These are phyloP conservation scores for Fraxinus platypoda DNA, from an alignment of 305 asterid species.

Conservation along the genomic window DNA sequence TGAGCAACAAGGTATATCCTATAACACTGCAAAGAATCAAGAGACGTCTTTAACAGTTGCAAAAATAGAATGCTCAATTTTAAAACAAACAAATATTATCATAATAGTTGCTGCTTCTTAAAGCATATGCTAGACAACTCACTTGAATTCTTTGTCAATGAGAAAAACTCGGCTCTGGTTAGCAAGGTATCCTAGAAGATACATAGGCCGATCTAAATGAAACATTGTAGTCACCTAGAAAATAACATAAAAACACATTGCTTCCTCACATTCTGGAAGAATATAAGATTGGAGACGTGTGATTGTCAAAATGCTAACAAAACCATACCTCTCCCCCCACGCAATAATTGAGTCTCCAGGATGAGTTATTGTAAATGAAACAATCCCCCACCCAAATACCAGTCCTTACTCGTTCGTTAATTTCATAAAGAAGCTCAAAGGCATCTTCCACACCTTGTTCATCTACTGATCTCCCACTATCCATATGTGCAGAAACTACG, in stretches of 20 bases:
- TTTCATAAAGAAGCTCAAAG: constrained; percentile 60
- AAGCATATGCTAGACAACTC: constrained; percentile 35
- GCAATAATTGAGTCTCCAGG: constrained; percentile 65
- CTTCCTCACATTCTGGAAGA: constrained; percentile 21
- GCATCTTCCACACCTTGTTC: constrained; percentile 64
- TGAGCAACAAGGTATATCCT: constrained; percentile 81
- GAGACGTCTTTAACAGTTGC: constrained; percentile 4
- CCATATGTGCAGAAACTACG: constrained; percentile 56
- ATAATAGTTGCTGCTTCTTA: constrained; percentile 11
- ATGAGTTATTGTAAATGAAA: constrained; percentile 57
- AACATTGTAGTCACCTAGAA: constrained; percentile 92
- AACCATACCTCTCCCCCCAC: constrained; percentile 64
- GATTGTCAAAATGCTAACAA: not conserved
- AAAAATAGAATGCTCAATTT: not conserved
- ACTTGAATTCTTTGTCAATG: constrained; percentile 97
- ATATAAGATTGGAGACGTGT: not conserved
- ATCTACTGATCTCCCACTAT: constrained; percentile 55
- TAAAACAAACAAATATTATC: constrained; percentile 4
- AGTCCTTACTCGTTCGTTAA: constrained; percentile 64
- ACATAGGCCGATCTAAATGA: constrained; percentile 98
- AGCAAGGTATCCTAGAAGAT: constrained; percentile 95
- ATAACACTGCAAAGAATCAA: constrained; percentile 61
- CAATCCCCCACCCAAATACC: constrained; percentile 72
- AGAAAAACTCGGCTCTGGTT: constrained; percentile 90
- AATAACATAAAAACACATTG: constrained; percentile 16